Evolutionary conservation across 78 protist genomes (phyloP).

Genomic region (Dictyostelium firmibasis): DNA sequence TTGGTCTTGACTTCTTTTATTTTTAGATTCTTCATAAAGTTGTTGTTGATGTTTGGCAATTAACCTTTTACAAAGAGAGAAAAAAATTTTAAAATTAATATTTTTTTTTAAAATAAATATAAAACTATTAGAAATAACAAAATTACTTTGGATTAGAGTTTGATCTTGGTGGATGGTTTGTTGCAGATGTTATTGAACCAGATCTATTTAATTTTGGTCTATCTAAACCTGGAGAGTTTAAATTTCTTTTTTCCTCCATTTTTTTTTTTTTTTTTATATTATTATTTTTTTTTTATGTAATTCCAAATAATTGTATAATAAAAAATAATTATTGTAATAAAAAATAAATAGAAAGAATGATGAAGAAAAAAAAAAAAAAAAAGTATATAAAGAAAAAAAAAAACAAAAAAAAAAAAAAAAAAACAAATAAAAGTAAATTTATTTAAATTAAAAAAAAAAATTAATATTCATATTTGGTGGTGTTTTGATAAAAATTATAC

Average conservation of each 20-base stretch:
- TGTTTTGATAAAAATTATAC: background rate
- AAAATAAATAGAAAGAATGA: background rate
- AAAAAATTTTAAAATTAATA: background rate
- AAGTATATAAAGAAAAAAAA: background rate
- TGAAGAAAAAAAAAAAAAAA: background rate
- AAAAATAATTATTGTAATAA: too few species aligned
- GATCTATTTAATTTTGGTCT: conserved; percentile 3
- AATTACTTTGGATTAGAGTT: background rate
- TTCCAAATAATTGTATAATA: too few species aligned
- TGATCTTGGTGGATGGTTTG: background rate
- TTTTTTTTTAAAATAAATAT: background rate
- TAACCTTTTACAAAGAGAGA: background rate
- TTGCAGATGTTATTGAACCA: background rate
- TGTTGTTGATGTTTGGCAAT: background rate
- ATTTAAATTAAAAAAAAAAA: background rate
- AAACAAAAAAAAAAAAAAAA: background rate
- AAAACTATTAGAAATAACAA: background rate
- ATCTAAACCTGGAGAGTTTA: background rate
- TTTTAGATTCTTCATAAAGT: background rate
- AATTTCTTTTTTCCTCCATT: conserved; percentile 4
- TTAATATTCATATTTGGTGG: background rate
- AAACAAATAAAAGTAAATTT: background rate
- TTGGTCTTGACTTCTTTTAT: background rate
- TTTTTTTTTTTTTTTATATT: background rate
- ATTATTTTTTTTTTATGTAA: background rate